Base-by-base conservation (phyloP, 331 rosid genomes). In the Rhamnella rubrinervis region DNA sequence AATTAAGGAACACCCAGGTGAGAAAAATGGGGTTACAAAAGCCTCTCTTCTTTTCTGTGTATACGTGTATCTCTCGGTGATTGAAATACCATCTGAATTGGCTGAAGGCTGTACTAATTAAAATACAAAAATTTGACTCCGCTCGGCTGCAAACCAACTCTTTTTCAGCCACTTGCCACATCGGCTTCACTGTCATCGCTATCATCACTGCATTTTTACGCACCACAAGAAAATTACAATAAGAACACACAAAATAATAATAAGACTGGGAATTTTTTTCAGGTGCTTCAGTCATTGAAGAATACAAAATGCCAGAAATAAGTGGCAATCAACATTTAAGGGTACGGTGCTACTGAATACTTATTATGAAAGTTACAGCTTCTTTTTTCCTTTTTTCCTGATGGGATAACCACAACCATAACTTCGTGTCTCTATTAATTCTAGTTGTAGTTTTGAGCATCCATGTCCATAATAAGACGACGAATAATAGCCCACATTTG, bases 141-240 rank as follows among this genome's bases (percentile, higher is more conserved):
- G 7, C 23, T 51, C 13, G 31, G 7, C 23, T 15, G 49, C 51
- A 66, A 66, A 39, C 28, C 19, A 19, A 65, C 4, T 60, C 5
- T 59, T 20, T 20, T 50, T 85, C 81, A 93, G 72, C 85, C 77
- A 75, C 80, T 76, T 66, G 78, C 78, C 52, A 40, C 50, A 70
- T 85, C 96, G 58, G 84, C 96, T 40, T 87, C 97, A 26, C 96
- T 80, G 67, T 85, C 95, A 38, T 70, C 97, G 50, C 97, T 93
- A 46, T 84, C 96, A 61, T 95, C 98, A 72, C 98, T 89, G 85
- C 82, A 84, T 61, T 66, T 71, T 39, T 15, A 61, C 37, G 47
- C 5, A 40, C 18, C 55, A 31, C 47, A 51, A 41, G 19, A 39
- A 39, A 8, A 35, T 13, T 16, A 40, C 19, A 44, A 7, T 7